Evolutionary conservation across 306 rosid species (phyloP), one percentile per base, ranked within the genome.

Genomic region (Citrullus amarus): DNA sequence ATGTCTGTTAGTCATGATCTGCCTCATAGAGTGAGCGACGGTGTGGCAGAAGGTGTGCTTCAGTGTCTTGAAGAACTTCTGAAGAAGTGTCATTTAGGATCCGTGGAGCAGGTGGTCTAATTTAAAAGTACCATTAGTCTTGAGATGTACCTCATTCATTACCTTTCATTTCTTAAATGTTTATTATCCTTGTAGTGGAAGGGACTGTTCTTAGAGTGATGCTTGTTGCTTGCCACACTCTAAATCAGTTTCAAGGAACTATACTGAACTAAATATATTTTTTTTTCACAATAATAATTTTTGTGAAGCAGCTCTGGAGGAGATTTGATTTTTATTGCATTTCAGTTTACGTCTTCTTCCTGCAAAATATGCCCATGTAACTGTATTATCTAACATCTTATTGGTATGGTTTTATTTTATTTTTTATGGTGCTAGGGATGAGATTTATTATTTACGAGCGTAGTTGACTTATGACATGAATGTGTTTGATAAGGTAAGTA

Each of bases 31-130:
- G 90, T 95, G 84, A 87, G 89, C 66, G 98, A 95, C 69, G 62
- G 77, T 3, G 88, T 95, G 82, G 98, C 97, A 17, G 97, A 95
- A 92, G 96, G 97, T 32, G 90, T 91, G 30, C 88, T 95, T 78
- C 85, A 77, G 56, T 95, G 98, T 88, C 88, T 95, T 81, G 90
- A 88, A 83, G 97, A 91, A 76, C 92, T 95, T 77, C 85, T 95
- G 73, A 86, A 70, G 70, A 95, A 95, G 90, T 95, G 98, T 80
- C 75, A 51, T 79, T 80, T 95, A 80, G 89, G 82, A 82, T 92
- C 98, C 57, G 90, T 88, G 81, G 93, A 92, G 74, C 98, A 92
- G 98, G 98, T 95, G 59, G 70, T 81, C 79, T 76, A 57, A 71
- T 84, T 81, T 75, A 57, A 72, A 46, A 50, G 46, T 62, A 48